These are phyloP conservation scores for Zasmidium cellare DNA, from an alignment of 2,329 filamentous ascomycete genomes.

Conservation along the genomic window DNA sequence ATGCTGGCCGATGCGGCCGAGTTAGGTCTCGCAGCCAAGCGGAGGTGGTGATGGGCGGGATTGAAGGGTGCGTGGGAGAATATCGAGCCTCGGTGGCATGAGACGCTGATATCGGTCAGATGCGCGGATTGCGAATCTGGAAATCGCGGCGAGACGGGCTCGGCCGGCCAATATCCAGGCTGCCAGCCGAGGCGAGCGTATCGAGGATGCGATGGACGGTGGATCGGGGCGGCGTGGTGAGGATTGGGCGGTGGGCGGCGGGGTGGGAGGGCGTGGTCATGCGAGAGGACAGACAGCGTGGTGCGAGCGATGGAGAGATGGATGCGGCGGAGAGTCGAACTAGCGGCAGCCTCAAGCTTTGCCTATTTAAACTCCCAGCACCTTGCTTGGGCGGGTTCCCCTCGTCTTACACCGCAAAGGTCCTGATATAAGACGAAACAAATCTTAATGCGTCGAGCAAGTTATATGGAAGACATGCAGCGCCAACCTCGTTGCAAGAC, in stretches of 20 bases:
- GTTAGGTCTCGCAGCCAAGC: not conserved
- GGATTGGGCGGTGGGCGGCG: not conserved
- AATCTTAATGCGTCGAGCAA: too few relatives aligned
- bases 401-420: too few relatives aligned
- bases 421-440: too few relatives aligned
- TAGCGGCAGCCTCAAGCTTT: not conserved
- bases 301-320: not conserved
- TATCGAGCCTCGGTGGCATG: constrained; percentile 9
- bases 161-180: not conserved
- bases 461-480: too few relatives aligned
- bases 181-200: not conserved
- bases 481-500: too few relatives aligned
- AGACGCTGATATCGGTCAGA: constrained; percentile 6
- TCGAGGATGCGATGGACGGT: not conserved
- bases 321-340: not conserved
- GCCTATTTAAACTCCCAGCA: not conserved
- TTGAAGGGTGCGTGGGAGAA: not conserved
- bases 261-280: not conserved
- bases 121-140: constrained; percentile 5
- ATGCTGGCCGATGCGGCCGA: constrained; percentile 13
- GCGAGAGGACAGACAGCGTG: not conserved
- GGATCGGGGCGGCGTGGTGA: not conserved
- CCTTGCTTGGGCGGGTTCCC: not conserved
- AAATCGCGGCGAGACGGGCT: not conserved
- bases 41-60: not conserved